Base-by-base conservation (phyloP, 2,329 filamentous ascomycete genomes). In the Metarhizium robertsii region DNA sequence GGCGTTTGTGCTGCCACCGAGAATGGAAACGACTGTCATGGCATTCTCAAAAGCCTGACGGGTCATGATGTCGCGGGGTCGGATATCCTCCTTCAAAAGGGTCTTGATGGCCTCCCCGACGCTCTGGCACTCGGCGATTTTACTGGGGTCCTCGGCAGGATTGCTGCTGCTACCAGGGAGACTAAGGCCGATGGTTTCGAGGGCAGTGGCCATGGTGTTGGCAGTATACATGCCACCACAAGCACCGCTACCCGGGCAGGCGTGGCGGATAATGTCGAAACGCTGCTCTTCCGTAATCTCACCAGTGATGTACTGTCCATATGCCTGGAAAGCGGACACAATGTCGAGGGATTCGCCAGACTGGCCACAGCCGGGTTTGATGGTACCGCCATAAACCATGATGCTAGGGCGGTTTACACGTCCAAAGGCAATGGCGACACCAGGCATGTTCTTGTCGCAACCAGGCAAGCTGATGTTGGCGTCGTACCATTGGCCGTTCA, bases 361-460 rank as follows among this genome's bases (percentile, higher is more conserved):
- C 65, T 77, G 80, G 55, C 88, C 89, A 74, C 92, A 96, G 50
- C 94, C 94, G 42, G 94, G 90, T 69, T 88, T 86, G 70, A 97
- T 99, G 46, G 89, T 91, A 51, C 94, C 94, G 63, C 94, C 94
- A 67, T 99, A 99, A 34, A 99, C 89, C 94, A 99, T 99, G 68
- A 99, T 79, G 64, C 89, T 91, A 34, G 94, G 94, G 50, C 94
- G 80, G 77, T 99, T 97, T 62, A 96, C 85, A 63, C 94, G 84
- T 42, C 91, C 92, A 89, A 96, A 96, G 55, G 92, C 94, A 66
- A 94, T 94, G 65, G 91, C 75, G 13, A 94, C 89, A 71, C 89
- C 89, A 1, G 91, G 91, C 94, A 99, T 97, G 76, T 99, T 99
- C 84, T 99, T 99, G 81, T 99, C 94, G 74, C 94, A 99, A 51